Evolutionary conservation across 768 basidiomycete genomes (phyloP).

Genomic region (Tylopilus rubrobrunneus): DNA sequence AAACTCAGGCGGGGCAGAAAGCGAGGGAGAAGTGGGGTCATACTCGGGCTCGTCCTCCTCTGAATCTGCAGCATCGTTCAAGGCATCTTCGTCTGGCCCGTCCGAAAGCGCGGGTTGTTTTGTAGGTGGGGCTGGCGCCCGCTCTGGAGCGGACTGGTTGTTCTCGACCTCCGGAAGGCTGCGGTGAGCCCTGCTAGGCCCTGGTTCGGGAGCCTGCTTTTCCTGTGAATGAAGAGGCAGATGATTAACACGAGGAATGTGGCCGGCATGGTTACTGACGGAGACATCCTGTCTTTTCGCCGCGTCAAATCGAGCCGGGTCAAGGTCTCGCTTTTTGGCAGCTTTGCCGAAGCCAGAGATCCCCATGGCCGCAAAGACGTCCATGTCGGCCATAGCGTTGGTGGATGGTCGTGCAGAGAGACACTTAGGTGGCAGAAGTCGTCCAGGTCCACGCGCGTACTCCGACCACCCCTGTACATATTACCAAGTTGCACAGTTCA

Average conservation of each 20-base stretch:
- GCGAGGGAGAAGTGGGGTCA: constrained; percentile 44
- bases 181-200: constrained; percentile 9
- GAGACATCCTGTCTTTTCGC: constrained; percentile 52
- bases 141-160: constrained; percentile 12
- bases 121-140: not conserved
- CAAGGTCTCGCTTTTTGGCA: constrained; percentile 58
- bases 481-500: not conserved
- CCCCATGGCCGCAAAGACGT: constrained; percentile 79
- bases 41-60: constrained; percentile 44
- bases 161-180: constrained; percentile 20
- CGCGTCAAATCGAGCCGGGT: constrained; percentile 77
- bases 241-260: constrained; percentile 21
- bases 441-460: constrained; percentile 6
- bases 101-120: constrained; percentile 7
- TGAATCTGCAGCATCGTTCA: constrained; percentile 21
- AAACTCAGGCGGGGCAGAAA: constrained; percentile 48
- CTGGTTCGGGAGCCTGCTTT: constrained; percentile 13
- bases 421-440: constrained; percentile 18
- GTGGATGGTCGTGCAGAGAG: constrained; percentile 1
- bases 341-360: constrained; percentile 82
- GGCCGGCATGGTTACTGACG: constrained; percentile 18
- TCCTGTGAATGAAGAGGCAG: constrained; percentile 10
- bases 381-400: constrained; percentile 51
- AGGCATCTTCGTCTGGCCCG: constrained; percentile 18
- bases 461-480: constrained; percentile 20